phyloP scores from a whole-genome alignment of 257 asterid species.

The Forsythia suspensa region DNA sequence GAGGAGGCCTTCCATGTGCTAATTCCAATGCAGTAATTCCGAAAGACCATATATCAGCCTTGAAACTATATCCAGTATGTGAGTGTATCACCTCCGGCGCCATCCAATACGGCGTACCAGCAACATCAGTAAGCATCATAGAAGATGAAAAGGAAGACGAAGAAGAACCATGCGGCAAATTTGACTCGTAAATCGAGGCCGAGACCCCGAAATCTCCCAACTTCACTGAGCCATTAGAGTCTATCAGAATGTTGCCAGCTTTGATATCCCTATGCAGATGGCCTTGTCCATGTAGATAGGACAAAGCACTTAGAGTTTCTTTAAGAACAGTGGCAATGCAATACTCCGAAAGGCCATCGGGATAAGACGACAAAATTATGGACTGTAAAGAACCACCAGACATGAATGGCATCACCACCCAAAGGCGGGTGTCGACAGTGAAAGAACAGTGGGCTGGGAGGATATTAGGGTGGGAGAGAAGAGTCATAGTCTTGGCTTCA shows the following conservation, averaged over 20 bases:
- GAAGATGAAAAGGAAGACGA: slow-evolving; percentile 36
- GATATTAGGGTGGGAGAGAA: slow-evolving; percentile 80
- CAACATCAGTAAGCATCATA: slow-evolving; percentile 55
- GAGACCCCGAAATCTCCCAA: slow-evolving; percentile 90
- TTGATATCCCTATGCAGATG: slow-evolving; percentile 78
- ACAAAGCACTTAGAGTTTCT: slow-evolving; percentile 53
- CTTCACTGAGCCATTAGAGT: slow-evolving; percentile 62
- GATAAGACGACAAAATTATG: slow-evolving; percentile 59
- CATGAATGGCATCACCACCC: slow-evolving; percentile 97
- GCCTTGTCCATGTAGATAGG: slow-evolving; percentile 80
- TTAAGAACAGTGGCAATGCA: slow-evolving; percentile 66
- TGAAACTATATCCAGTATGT: slow-evolving; percentile 68
- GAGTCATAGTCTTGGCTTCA: slow-evolving; percentile 73
- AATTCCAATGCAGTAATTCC: slow-evolving; percentile 83
- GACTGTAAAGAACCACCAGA: slow-evolving; percentile 81
- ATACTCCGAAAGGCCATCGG: slow-evolving; percentile 72
- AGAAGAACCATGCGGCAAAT: slow-evolving; percentile 15
- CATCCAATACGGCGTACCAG: slow-evolving; percentile 92
- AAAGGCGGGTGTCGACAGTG: slow-evolving; percentile 59
- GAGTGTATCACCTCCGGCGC: slow-evolving; percentile 88
- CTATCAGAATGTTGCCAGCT: slow-evolving; percentile 72
- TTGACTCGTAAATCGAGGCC: slow-evolving; percentile 65
- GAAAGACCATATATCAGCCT: slow-evolving; percentile 94
- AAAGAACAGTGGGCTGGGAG: slow-evolving; percentile 81
- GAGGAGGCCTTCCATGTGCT: slow-evolving; percentile 90